phyloP scores from a whole-genome alignment of 129 eudicot species.

The Arctium lappa region DNA sequence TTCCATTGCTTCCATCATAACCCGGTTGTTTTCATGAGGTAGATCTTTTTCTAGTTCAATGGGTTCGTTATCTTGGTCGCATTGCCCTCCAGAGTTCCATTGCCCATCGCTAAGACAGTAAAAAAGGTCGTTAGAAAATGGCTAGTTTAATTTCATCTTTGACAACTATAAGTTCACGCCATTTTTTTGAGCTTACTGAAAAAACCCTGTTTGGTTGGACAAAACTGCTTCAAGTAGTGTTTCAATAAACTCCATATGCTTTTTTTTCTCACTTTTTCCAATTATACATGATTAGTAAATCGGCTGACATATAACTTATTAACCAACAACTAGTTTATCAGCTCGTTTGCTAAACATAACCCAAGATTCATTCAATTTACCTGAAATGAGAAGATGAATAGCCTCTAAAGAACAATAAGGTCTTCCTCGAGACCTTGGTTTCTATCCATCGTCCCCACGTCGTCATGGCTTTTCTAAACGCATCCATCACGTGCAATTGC shows the following conservation, averaged over 20 bases:
- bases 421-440: constrained; percentile 33
- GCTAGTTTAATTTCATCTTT: background rate
- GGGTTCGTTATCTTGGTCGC: constrained; percentile 50
- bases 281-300: too few species aligned
- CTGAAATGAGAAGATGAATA: constrained; percentile 58
- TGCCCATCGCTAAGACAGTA: constrained; percentile 32
- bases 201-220: background rate
- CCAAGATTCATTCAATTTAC: constrained; percentile 17
- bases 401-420: constrained; percentile 55
- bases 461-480: constrained; percentile 43
- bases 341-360: too few species aligned
- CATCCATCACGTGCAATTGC: constrained; percentile 41
- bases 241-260: background rate
- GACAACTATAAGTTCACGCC: background rate
- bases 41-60: constrained; percentile 30
- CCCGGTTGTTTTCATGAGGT: constrained; percentile 12
- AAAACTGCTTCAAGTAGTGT: background rate
- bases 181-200: background rate
- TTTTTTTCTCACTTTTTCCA: background rate
- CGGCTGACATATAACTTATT: too few species aligned
- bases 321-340: background rate
- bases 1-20: constrained; percentile 36
- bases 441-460: constrained; percentile 63
- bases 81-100: constrained; percentile 61
- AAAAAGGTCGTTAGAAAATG: background rate